Evolutionary conservation across 768 basidiomycete genomes (phyloP).

Genomic region (Naematelia aurantialba): DNA sequence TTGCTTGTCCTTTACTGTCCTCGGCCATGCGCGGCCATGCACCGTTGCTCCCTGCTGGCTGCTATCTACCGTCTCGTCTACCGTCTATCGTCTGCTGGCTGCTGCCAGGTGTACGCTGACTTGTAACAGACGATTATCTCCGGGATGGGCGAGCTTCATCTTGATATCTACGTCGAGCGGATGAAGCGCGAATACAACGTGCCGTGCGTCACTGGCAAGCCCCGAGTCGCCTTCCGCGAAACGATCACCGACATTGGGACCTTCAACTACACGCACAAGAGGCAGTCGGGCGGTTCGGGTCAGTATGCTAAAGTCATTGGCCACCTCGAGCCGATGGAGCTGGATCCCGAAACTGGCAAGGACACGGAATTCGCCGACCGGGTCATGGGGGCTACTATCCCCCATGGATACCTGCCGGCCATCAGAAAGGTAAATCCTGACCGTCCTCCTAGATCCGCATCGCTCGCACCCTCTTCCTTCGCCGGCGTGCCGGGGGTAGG

Average conservation of each 20-base stretch:
- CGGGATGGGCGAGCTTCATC: slow-evolving; percentile 97
- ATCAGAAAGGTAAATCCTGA: slow-evolving; percentile 71
- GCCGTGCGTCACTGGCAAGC: slow-evolving; percentile 87
- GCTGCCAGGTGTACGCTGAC: slow-evolving; percentile 4
- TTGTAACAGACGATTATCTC: slow-evolving; percentile 86
- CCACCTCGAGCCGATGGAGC: slow-evolving; percentile 81
- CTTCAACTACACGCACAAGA: slow-evolving; percentile 93
- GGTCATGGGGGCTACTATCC: slow-evolving; percentile 89
- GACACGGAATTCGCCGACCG: slow-evolving; percentile 71
- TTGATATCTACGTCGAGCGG: slow-evolving; percentile 98
- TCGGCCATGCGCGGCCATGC: no score
- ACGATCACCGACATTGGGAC: slow-evolving; percentile 77
- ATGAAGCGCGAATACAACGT: slow-evolving; percentile 98
- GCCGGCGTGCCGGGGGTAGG: not conserved
- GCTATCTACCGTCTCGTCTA: no score
- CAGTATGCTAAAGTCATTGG: slow-evolving; percentile 94
- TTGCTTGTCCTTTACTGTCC: not conserved
- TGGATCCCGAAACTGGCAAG: slow-evolving; percentile 71
- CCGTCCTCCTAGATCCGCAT: no score
- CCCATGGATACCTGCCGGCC: slow-evolving; percentile 85
- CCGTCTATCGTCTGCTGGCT: no score
- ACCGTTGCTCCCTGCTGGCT: not conserved
- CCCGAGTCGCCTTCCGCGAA: slow-evolving; percentile 93
- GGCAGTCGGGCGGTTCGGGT: slow-evolving; percentile 94
- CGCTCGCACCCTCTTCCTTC: not conserved